Percentiles rank a stretch among this genome's conserved stretches.
phyloP scores from a whole-genome alignment of 148 eudicot species.

The Simmondsia chinensis region DNA sequence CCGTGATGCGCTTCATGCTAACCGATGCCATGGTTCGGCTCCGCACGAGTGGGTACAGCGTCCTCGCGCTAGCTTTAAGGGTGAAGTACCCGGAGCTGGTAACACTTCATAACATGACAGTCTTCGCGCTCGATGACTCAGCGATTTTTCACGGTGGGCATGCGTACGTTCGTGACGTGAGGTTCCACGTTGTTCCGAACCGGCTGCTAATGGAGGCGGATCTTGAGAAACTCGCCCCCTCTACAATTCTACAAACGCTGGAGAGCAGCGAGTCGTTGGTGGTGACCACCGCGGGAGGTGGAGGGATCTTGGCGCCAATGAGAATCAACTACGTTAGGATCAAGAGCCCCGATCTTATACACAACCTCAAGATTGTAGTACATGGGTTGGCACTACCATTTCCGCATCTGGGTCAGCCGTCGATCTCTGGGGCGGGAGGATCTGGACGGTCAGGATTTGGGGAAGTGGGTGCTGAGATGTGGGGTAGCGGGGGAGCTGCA shows the following conservation, averaged over 20 bases:
- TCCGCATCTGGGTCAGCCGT: constrained; percentile 49
- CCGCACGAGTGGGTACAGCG: constrained; percentile 35
- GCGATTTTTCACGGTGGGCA: constrained; percentile 48
- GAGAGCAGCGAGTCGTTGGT: constrained; percentile 37
- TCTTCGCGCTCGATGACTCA: constrained; percentile 33
- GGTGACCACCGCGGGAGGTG: constrained; percentile 48
- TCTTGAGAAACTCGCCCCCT: constrained; percentile 32
- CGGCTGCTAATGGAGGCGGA: constrained; percentile 37
- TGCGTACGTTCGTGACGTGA: constrained; percentile 36
- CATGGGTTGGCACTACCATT: constrained; percentile 64
- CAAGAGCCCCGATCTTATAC: constrained; percentile 46
- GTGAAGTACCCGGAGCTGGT: constrained; percentile 35
- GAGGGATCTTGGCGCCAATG: constrained; percentile 39
- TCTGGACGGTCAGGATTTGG: constrained; percentile 8
- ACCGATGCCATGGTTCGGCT: constrained; percentile 45
- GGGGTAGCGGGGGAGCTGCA: constrained; percentile 4
- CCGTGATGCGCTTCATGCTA: constrained; percentile 39
- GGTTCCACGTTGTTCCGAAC: constrained; percentile 67
- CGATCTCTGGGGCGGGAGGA: constrained; percentile 1
- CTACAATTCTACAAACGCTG: constrained; percentile 49
- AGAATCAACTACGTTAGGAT: constrained; percentile 66
- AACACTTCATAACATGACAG: constrained; percentile 34
- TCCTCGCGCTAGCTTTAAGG: constrained; percentile 35
- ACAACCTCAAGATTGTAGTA: constrained; percentile 53
- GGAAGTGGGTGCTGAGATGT: neutral